phyloP scores from a whole-genome alignment of 345 rosid species.

The Rhodamnia argentea region DNA sequence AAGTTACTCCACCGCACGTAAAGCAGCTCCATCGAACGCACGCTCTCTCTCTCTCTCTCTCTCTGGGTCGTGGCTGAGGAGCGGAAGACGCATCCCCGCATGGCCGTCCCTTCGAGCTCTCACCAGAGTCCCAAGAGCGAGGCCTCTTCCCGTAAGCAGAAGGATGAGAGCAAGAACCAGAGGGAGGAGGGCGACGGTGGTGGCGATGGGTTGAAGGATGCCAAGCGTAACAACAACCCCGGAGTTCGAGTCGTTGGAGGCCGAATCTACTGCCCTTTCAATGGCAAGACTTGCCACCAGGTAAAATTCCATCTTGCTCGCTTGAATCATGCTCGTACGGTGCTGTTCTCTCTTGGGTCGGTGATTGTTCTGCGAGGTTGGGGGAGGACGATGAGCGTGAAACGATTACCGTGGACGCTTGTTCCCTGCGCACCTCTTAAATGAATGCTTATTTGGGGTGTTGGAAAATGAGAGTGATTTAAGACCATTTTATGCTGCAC shows the following conservation, averaged over 20 bases:
- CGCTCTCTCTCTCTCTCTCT: background rate
- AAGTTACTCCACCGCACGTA: background rate
- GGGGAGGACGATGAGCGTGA: background rate
- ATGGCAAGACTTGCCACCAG: slow-evolving; percentile 77
- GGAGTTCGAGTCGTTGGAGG: slow-evolving; percentile 40
- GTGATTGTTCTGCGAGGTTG: background rate
- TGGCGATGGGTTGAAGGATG: background rate
- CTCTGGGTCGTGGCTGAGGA: background rate
- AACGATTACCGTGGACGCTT: background rate
- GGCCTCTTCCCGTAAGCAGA: background rate
- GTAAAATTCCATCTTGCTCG: slow-evolving; percentile 9
- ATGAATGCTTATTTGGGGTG: background rate
- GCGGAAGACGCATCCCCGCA: background rate
- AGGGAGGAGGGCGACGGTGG: background rate
- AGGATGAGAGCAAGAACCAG: background rate
- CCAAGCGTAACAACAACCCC: slow-evolving; percentile 15
- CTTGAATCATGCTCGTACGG: background rate
- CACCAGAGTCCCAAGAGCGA: background rate
- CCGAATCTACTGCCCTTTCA: slow-evolving; percentile 43
- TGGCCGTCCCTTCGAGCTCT: background rate
- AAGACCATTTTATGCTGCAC: background rate
- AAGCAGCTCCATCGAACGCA: background rate
- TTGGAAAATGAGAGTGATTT: background rate
- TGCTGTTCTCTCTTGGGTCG: background rate
- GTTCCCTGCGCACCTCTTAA: background rate